These are phyloP conservation scores for Naganishia randhawae DNA, from an alignment of 768 basidiomycete species.

Conservation along the genomic window DNA sequence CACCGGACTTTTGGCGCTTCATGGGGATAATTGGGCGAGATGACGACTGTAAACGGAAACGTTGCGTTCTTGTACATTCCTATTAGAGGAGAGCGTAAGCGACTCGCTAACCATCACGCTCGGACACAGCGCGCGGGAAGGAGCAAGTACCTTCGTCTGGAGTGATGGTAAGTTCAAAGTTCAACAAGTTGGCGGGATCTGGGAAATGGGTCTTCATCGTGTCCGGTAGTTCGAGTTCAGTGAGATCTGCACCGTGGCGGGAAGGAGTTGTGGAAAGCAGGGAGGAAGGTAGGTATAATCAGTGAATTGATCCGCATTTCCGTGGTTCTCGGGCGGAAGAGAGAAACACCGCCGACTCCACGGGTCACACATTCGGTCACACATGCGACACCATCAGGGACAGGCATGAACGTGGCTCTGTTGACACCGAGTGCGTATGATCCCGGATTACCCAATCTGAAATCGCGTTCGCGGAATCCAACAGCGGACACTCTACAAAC, in stretches of 20 bases:
- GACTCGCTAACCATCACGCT: background rate
- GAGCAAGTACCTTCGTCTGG: slow-evolving; percentile 81
- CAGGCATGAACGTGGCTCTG: no score
- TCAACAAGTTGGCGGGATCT: slow-evolving; percentile 88
- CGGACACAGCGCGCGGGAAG: background rate
- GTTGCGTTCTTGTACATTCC: slow-evolving; percentile 98
- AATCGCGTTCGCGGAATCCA: no score
- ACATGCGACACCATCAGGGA: no score
- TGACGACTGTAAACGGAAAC: slow-evolving; percentile 88
- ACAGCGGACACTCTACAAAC: no score
- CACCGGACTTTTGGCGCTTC: slow-evolving; percentile 99
- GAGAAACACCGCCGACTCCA: background rate
- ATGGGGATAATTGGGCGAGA: slow-evolving; percentile 98
- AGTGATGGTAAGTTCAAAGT: slow-evolving; percentile 89
- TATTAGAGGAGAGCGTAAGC: slow-evolving; percentile 43
- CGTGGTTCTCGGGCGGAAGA: background rate
- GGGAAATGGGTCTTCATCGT: slow-evolving; percentile 96
- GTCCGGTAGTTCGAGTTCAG: slow-evolving; percentile 88
- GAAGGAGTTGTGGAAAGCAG: background rate
- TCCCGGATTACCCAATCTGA: no score
- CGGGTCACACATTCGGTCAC: no score
- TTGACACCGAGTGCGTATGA: no score
- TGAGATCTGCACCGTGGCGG: slow-evolving; percentile 62
- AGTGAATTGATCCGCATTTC: slow-evolving; percentile 4
- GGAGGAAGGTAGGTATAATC: background rate